Conservation (phyloP, 2,329 filamentous ascomycete genomes). For the Phialophora expanda region DNA sequence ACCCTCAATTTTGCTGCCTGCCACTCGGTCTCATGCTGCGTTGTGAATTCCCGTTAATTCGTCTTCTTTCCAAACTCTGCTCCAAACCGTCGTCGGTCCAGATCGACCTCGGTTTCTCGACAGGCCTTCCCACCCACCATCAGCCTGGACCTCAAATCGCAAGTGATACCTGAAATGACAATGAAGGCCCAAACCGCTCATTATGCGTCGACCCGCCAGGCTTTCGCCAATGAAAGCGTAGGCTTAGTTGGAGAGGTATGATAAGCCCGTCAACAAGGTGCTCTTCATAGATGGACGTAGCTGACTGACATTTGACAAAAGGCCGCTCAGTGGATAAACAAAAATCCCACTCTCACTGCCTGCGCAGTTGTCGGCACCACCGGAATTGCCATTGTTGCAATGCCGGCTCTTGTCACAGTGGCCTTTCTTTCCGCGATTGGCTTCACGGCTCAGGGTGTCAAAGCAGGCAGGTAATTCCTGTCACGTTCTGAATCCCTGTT, state of each 20-base stretch:
- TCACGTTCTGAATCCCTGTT: not conserved
- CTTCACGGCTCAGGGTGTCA: not conserved
- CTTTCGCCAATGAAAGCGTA: not conserved
- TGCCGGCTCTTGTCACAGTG: not conserved
- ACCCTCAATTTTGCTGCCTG: not conserved
- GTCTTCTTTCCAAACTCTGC: not conserved
- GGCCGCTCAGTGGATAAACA: not conserved
- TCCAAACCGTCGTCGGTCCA: not conserved
- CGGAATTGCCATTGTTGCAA: not conserved
- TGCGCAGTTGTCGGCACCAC: not conserved
- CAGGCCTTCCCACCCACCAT: too few relatives aligned
- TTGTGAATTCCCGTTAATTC: too few relatives aligned
- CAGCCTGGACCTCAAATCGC: not conserved
- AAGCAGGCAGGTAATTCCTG: not conserved
- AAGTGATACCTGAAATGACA: not conserved
- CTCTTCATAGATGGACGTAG: not conserved
- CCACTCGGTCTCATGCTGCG: not conserved
- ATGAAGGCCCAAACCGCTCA: not conserved
- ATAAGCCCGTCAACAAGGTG: not conserved
- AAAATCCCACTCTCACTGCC: not conserved
- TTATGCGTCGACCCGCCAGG: not conserved
- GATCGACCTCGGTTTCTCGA: not conserved
- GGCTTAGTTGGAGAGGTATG: not conserved
- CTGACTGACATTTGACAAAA: not conserved
- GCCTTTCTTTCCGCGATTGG: not conserved